Evolutionary conservation across 148 eudicot genomes (phyloP), one percentile per base, ranked within the genome.

Genomic region (Selenicereus undatus): DNA sequence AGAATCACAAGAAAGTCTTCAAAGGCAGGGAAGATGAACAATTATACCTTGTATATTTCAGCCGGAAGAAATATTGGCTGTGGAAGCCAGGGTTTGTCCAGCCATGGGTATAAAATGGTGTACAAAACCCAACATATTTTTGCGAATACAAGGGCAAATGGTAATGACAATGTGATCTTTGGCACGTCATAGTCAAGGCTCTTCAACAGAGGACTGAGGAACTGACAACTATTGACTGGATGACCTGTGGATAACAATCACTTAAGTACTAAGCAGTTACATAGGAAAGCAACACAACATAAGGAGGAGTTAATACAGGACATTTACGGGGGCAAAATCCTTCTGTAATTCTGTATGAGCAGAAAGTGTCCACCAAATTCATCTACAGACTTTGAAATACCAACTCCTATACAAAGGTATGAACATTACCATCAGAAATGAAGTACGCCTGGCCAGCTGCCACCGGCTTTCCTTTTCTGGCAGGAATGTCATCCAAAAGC

Each of bases 391-490:
- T 56, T 29, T 56, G 52, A 22, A 24, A 66, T 48, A 54, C 70
- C 13, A 71, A 7, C 16, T n/a, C 51, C 32, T 8, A 39, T 32
- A 24, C 68, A 16, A 73, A 74, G 42, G 45, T 45, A 7, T 35
- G 51, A 48, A 81, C 21, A 73, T 60, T 90, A 95, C 98, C 98
- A 87, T 95, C 98, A 81, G 92, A 95, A 81, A 95, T 90, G 80
- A 93, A 95, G 88, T 95, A 95, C 56, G 97, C 66, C 87, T 95
- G 97, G 77, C 98, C 98, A 86, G 97, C 94, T 81, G 98, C 98
- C 60, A 93, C 79, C 22, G 92, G 92, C 36, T 78, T 84, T 43
- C 94, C 89, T 84, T 83, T 86, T 81, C 85, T 89, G 75, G 94
- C 91, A 35, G 97, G 98, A 87, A 93, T 88, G 83, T 95, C 97